These are phyloP conservation scores for Ophioceras dolichostomum DNA, from an alignment of 2,329 filamentous ascomycete genomes.

Conservation along the genomic window DNA sequence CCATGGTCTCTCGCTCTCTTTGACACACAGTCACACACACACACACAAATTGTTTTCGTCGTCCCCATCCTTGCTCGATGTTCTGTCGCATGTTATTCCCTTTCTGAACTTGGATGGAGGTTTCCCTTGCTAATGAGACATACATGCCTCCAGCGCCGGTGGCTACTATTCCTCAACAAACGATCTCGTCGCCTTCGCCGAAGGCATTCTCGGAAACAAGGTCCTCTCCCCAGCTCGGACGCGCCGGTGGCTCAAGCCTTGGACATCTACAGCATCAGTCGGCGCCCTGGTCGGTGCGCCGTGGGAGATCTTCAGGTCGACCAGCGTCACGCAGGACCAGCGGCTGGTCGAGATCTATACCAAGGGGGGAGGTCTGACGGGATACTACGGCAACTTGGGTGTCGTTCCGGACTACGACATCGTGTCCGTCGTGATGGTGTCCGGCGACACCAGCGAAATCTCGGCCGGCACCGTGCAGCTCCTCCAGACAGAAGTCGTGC, in stretches of 20 bases:
- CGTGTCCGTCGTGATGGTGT: slow-evolving; percentile 25
- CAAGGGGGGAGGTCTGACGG: slow-evolving; percentile 29
- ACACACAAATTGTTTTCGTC: too few relatives aligned
- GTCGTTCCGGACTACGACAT: slow-evolving; percentile 34
- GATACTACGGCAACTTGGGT: slow-evolving; percentile 25
- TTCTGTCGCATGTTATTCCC: too few relatives aligned
- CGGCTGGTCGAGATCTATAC: slow-evolving; percentile 32
- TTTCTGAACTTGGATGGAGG: too few relatives aligned
- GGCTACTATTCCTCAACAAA: slow-evolving; percentile 28
- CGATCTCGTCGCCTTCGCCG: slow-evolving; percentile 27
- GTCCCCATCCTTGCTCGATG: too few relatives aligned
- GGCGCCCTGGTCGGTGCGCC: slow-evolving; percentile 27
- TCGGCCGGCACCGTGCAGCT: neutral
- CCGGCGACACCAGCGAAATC: slow-evolving; percentile 10
- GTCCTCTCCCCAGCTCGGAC: slow-evolving; percentile 26
- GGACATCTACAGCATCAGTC: slow-evolving; percentile 21
- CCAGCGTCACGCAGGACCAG: slow-evolving; percentile 22
- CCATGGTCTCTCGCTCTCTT: neutral
- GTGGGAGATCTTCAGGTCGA: slow-evolving; percentile 32
- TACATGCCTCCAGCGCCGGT: too few relatives aligned
- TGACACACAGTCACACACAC: too few relatives aligned
- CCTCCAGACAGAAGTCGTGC: neutral
- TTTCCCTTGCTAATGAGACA: too few relatives aligned
- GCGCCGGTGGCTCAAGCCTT: slow-evolving; percentile 31
- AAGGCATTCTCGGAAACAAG: slow-evolving; percentile 27